These are phyloP conservation scores for Thelephora ganbajun DNA, from an alignment of 768 basidiomycete species.

Conservation along the genomic window DNA sequence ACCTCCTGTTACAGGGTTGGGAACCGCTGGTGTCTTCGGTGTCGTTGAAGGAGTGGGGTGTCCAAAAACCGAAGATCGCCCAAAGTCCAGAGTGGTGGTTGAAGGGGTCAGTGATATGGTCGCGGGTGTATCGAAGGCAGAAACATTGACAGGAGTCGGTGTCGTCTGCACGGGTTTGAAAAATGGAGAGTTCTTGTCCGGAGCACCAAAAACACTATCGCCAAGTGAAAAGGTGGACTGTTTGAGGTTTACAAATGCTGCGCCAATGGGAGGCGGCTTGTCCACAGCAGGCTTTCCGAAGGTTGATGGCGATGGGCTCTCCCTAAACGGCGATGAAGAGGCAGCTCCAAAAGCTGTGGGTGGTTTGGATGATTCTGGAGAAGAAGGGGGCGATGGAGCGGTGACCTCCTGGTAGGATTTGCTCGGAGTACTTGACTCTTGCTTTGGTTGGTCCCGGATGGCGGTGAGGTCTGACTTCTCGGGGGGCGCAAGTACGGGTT, in stretches of 20 bases:
- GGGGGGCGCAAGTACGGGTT: too few relatives aligned
- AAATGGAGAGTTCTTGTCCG: slow-evolving; percentile 38
- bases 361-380: too few relatives aligned
- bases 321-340: not conserved
- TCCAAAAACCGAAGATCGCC: not conserved
- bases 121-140: slow-evolving; percentile 20
- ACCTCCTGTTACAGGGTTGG: slow-evolving; percentile 21
- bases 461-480: too few relatives aligned
- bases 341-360: slow-evolving; percentile 19
- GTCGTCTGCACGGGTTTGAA: slow-evolving; percentile 23
- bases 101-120: not conserved
- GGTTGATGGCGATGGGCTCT: not conserved
- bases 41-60: slow-evolving; percentile 5
- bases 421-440: too few relatives aligned
- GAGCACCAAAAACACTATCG: slow-evolving; percentile 26
- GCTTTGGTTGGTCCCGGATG: too few relatives aligned
- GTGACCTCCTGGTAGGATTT: too few relatives aligned
- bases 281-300: too few relatives aligned
- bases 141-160: slow-evolving; percentile 15
- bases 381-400: too few relatives aligned
- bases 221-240: slow-evolving; percentile 5
- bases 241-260: slow-evolving; percentile 8
- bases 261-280: slow-evolving; percentile 1
- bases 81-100: not conserved
- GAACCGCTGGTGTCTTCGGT: slow-evolving; percentile 1